Conservation (phyloP, 768 basidiomycete genomes). For the Tulasnella sp. region DNA sequence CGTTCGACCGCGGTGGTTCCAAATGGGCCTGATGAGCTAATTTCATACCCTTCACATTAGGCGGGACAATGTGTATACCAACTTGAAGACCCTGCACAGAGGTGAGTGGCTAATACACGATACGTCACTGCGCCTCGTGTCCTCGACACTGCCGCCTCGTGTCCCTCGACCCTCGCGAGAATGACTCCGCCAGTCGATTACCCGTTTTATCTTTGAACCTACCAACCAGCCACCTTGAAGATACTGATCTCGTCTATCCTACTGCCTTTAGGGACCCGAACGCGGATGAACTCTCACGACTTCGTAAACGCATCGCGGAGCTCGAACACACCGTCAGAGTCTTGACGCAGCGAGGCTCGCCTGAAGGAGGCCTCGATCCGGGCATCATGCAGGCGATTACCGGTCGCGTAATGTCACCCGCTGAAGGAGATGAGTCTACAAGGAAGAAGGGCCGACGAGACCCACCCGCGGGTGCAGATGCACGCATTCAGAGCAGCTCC, state of each 20-base stretch:
- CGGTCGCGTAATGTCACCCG: not conserved
- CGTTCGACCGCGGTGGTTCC: not conserved
- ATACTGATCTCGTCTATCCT: not conserved
- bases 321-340: conserved; percentile 87
- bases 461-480: not conserved
- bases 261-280: conserved; percentile 44
- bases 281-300: conserved; percentile 74
- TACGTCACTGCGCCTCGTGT: conserved; percentile 20
- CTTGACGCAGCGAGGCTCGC: conserved; percentile 28
- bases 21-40: conserved; percentile 8
- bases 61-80: conserved; percentile 94
- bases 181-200: conserved; percentile 41
- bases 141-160: conserved; percentile 2
- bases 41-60: conserved; percentile 29
- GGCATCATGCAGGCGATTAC: not conserved
- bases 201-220: not conserved
- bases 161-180: not conserved
- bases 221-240: too few relatives aligned
- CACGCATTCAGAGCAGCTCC: not conserved
- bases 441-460: conserved; percentile 7
- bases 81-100: conserved; percentile 75
- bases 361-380: conserved; percentile 1
- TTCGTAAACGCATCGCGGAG: conserved; percentile 82
- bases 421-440: not conserved
- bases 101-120: conserved; percentile 34